Percentiles rank a stretch among this genome's conserved stretches.
phyloP scores from a whole-genome alignment of 192 early-diverging fungal species.

The Gryganskiella cystojenkinii region DNA sequence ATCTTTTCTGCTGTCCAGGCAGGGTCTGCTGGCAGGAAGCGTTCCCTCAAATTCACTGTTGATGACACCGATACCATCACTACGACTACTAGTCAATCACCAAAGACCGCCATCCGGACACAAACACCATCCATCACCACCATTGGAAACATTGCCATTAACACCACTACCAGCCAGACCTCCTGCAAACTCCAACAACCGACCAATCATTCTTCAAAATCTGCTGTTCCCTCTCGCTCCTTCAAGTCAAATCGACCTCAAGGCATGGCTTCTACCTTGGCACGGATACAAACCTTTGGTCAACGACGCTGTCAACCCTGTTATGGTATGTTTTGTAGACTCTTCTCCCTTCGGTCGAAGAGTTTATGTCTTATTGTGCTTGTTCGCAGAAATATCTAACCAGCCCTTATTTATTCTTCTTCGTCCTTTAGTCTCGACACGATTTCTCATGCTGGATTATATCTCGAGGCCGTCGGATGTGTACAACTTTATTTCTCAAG shows the following conservation, averaged over 20 bases:
- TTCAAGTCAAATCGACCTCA: constrained; percentile 13
- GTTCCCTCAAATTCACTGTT: constrained; percentile 31
- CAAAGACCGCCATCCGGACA: neutral
- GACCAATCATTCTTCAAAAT: neutral
- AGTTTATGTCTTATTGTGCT: neutral
- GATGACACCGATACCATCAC: constrained; percentile 17
- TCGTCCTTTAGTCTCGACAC: constrained; percentile 17
- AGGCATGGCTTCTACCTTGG: constrained; percentile 5
- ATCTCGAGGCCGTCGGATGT: constrained; percentile 33
- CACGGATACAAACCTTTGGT: constrained; percentile 24
- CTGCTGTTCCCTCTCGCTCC: constrained; percentile 14
- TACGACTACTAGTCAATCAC: too few species aligned
- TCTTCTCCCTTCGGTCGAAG: too few species aligned
- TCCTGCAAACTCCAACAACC: neutral
- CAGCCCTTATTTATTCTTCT: neutral
- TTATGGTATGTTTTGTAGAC: constrained; percentile 11
- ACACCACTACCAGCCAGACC: neutral
- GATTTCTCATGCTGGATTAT: constrained; percentile 34
- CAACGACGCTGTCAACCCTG: constrained; percentile 19
- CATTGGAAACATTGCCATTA: neutral
- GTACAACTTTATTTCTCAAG: constrained; percentile 38
- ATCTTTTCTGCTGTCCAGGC: constrained; percentile 46
- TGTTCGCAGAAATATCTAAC: too few species aligned
- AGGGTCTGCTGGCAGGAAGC: constrained; percentile 21
- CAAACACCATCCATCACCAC: neutral